Evolutionary conservation across 805 yeast species (phyloP).

Genomic region (Yarrowia keelungensis): DNA sequence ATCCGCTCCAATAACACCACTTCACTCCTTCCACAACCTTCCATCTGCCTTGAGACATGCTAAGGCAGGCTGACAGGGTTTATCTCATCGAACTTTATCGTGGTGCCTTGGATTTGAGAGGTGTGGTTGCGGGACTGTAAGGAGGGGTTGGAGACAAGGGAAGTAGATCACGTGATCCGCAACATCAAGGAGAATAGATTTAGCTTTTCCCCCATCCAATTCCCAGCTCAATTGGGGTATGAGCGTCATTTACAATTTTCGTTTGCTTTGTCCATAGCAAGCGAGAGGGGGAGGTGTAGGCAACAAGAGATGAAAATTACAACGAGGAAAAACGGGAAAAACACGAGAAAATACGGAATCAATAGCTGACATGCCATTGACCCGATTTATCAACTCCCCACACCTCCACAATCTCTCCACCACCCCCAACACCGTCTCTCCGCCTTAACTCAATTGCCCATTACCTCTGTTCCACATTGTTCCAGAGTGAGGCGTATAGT

Average conservation of each 20-base stretch:
- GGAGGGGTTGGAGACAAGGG: too few relatives aligned
- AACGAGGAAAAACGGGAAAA: too few relatives aligned
- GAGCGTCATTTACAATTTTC: too few relatives aligned
- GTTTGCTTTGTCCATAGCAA: too few relatives aligned
- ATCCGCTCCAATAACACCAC: too few relatives aligned
- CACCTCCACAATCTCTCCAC: background rate
- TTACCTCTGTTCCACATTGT: conserved; percentile 1
- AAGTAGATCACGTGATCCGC: background rate
- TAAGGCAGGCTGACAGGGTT: conserved; percentile 18
- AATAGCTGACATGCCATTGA: too few relatives aligned
- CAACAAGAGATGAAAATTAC: too few relatives aligned
- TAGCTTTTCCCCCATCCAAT: background rate
- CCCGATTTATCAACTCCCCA: too few relatives aligned
- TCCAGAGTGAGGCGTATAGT: conserved; percentile 25
- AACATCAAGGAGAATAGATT: too few relatives aligned
- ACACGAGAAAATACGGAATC: too few relatives aligned
- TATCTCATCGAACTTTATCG: conserved; percentile 29
- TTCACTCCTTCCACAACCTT: conserved; percentile 13
- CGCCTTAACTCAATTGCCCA: conserved; percentile 12
- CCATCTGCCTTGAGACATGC: conserved; percentile 34
- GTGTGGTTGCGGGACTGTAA: background rate
- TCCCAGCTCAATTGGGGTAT: background rate
- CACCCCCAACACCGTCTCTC: background rate
- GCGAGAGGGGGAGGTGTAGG: too few relatives aligned
- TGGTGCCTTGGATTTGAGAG: background rate